Conservation (phyloP, 805 yeast species). For the Wickerhamomyces chaumierensis region DNA sequence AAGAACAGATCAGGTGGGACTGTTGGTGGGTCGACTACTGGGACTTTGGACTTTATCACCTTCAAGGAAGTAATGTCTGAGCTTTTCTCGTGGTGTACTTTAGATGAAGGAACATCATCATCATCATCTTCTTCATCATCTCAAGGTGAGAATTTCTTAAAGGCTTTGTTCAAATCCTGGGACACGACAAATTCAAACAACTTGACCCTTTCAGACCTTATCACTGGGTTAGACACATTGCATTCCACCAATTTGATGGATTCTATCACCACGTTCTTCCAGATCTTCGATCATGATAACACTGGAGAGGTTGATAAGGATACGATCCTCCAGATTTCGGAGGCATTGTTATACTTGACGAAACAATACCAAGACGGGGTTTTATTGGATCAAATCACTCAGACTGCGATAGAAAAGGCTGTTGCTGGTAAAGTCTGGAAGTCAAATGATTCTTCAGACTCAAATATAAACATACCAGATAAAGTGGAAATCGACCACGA, state of each 20-base stretch:
- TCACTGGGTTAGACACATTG: conserved; percentile 60
- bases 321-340: conserved; percentile 74
- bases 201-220: conserved; percentile 58
- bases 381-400: conserved; percentile 53
- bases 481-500: conserved; percentile 55
- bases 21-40: too few relatives aligned
- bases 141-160: conserved; percentile 33
- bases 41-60: conserved; percentile 60
- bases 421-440: conserved; percentile 49
- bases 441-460: conserved; percentile 24
- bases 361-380: conserved; percentile 75
- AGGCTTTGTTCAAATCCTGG: conserved; percentile 63
- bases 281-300: conserved; percentile 52
- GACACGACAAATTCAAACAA: conserved; percentile 41
- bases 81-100: conserved; percentile 56
- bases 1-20: conserved; percentile 32
- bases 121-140: too few relatives aligned
- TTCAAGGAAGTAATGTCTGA: conserved; percentile 69
- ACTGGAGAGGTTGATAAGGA: conserved; percentile 63
- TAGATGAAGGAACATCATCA: too few relatives aligned
- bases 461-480: conserved; percentile 36
- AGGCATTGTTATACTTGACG: conserved; percentile 73
- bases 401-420: conserved; percentile 49
- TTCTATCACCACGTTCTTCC: conserved; percentile 67
- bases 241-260: conserved; percentile 68